These are phyloP conservation scores for Metschnikowia aberdeeniae DNA, from an alignment of 805 yeast genomes.

Conservation along the genomic window DNA sequence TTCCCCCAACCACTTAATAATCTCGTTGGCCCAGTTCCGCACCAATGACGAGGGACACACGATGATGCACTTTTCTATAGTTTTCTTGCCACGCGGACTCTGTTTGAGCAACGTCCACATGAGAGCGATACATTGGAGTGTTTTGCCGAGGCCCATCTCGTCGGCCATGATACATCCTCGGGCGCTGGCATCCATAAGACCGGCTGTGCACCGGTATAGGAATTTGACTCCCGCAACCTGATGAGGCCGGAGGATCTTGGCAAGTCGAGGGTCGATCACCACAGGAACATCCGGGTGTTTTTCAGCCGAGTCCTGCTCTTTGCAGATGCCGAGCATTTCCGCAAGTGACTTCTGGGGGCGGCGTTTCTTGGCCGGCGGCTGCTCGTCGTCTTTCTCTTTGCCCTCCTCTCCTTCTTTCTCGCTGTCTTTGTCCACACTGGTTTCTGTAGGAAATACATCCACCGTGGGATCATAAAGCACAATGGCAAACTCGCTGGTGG, in stretches of 20 bases:
- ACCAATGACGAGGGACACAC: conserved; percentile 95
- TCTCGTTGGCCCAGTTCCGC: conserved; percentile 95
- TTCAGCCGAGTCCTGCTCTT: conserved; percentile 43
- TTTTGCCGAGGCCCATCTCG: conserved; percentile 94
- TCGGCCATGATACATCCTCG: conserved; percentile 98
- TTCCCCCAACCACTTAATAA: conserved; percentile 90
- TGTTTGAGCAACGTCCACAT: conserved; percentile 91
- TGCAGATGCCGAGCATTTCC: conserved; percentile 73
- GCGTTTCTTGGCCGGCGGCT: conserved; percentile 26
- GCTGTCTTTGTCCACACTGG: background rate
- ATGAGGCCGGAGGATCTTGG: conserved; percentile 88
- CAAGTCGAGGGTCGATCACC: conserved; percentile 84
- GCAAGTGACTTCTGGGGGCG: conserved; percentile 63
- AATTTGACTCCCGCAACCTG: conserved; percentile 95
- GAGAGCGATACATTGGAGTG: conserved; percentile 81
- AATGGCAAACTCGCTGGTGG: conserved; percentile 87
- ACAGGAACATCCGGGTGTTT: conserved; percentile 87
- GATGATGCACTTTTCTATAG: conserved; percentile 85
- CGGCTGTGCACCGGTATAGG: conserved; percentile 85
- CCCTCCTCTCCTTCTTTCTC: background rate
- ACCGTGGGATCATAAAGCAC: conserved; percentile 94
- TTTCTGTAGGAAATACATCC: conserved; percentile 48
- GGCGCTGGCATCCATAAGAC: conserved; percentile 75
- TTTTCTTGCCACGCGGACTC: conserved; percentile 77
- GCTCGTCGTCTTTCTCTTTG: conserved; percentile 20